A percentile compares a stretch with the other conserved stretches of the same genome.
phyloP scores from a whole-genome alignment of 1,284 basidiomycete genomes.

The Clitocybe nebularis region DNA sequence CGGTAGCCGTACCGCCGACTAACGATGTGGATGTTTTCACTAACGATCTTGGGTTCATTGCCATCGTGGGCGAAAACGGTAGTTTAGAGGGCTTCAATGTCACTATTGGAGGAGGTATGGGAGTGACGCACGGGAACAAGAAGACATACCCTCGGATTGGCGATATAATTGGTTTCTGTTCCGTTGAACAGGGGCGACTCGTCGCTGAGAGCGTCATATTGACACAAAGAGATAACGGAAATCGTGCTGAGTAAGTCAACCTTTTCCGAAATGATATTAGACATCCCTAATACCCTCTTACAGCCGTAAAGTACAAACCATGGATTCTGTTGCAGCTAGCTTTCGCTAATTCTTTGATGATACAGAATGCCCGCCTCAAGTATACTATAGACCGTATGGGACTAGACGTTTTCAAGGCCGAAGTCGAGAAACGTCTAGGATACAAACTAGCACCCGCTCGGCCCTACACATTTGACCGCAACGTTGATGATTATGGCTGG shows the following conservation, averaged over 20 bases:
- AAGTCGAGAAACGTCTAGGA: constrained; percentile 89
- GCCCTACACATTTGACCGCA: constrained; percentile 82
- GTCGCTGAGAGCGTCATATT: constrained; percentile 94
- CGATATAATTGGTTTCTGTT: constrained; percentile 91
- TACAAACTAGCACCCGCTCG: constrained; percentile 74
- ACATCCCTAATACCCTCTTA: constrained; percentile 11
- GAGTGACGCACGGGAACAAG: constrained; percentile 98
- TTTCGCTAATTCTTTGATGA: constrained; percentile 3
- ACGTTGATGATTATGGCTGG: constrained; percentile 96
- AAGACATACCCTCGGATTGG: constrained; percentile 95
- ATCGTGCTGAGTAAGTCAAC: constrained; percentile 77
- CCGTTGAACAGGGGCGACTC: constrained; percentile 79
- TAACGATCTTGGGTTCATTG: constrained; percentile 95
- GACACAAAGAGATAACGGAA: constrained; percentile 93
- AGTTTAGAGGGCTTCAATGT: constrained; percentile 89
- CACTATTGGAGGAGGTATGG: constrained; percentile 94
- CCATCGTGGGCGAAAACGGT: constrained; percentile 75
- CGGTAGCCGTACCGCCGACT: constrained; percentile 92
- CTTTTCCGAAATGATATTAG: neutral
- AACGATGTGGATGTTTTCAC: constrained; percentile 97
- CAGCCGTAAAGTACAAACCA: constrained; percentile 44
- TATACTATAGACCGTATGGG: constrained; percentile 98
- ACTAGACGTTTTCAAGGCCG: constrained; percentile 79
- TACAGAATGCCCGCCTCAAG: constrained; percentile 88
- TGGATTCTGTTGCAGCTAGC: neutral